Percentiles rank a stretch among this genome's conserved stretches.
Conservation (phyloP, 1,284 basidiomycete genomes). For the Xanthoconium separans region DNA sequence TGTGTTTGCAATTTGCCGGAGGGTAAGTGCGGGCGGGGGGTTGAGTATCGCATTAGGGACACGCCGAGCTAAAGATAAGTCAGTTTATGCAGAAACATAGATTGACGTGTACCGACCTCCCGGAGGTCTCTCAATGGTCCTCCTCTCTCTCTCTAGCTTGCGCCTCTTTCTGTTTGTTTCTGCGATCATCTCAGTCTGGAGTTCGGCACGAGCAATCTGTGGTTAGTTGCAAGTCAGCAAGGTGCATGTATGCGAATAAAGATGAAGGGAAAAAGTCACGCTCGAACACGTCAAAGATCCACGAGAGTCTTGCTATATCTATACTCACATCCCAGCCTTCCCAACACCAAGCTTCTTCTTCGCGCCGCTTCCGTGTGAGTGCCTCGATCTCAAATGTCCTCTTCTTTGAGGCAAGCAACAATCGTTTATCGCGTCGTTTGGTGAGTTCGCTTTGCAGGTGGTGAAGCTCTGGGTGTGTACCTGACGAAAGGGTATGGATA, state of each 20-base stretch:
- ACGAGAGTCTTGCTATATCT: neutral
- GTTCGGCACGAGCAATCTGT: constrained; percentile 64
- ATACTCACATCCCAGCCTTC: constrained; percentile 71
- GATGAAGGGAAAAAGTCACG: constrained; percentile 4
- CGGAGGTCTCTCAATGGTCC: constrained; percentile 69
- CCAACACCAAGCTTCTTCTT: constrained; percentile 69
- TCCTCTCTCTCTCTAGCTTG: constrained; percentile 77
- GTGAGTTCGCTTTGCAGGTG: constrained; percentile 76
- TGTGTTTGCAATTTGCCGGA: constrained; percentile 51
- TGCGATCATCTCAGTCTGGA: constrained; percentile 82
- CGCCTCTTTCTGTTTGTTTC: constrained; percentile 81
- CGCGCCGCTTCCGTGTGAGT: constrained; percentile 53
- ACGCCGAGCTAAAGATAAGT: constrained; percentile 41
- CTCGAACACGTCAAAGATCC: constrained; percentile 1
- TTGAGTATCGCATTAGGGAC: constrained; percentile 46
- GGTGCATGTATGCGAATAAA: constrained; percentile 6
- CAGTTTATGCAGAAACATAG: neutral
- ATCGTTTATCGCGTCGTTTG: constrained; percentile 68
- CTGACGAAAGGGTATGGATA: constrained; percentile 36
- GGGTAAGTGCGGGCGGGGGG: constrained; percentile 43
- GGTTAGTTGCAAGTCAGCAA: constrained; percentile 4
- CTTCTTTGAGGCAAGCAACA: constrained; percentile 70
- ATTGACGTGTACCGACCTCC: constrained; percentile 46
- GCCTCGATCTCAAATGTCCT: constrained; percentile 62
- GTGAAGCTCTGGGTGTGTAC: constrained; percentile 79